phyloP scores from a whole-genome alignment of 139 green algal species.

The Closterium sp. region DNA sequence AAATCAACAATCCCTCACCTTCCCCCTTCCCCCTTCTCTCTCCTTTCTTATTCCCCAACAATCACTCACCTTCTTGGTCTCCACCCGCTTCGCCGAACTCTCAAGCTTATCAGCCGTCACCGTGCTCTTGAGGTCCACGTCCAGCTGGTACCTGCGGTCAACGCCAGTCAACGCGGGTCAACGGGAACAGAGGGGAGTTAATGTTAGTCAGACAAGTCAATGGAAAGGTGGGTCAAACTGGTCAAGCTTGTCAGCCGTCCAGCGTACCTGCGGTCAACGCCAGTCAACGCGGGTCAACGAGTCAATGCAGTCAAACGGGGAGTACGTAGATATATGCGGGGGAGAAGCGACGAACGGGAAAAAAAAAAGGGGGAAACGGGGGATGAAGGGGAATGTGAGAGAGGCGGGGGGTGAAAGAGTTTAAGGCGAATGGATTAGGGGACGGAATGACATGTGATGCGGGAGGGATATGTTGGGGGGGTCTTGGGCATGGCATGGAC shows the following conservation, averaged over 20 bases:
- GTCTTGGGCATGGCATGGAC: no score
- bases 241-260: constrained; percentile 72
- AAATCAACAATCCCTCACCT: not conserved
- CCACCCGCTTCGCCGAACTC: constrained; percentile 82
- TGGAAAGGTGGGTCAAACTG: no score
- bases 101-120: constrained; percentile 83
- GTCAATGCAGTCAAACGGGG: no score
- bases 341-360: no score
- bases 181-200: not conserved
- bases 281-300: no score
- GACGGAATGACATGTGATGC: no score
- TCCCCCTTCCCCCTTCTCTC: not conserved
- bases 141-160: constrained; percentile 84
- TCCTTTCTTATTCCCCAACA: not conserved
- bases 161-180: not conserved
- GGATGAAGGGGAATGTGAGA: not conserved
- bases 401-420: not conserved
- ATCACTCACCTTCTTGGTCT: constrained; percentile 70
- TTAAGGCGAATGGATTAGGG: no score
- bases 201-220: not conserved
- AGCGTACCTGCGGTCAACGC: constrained; percentile 75
- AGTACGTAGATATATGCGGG: no score
- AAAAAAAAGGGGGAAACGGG: no score
- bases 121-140: constrained; percentile 85
- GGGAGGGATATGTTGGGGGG: no score